Percentiles rank a stretch among this genome's conserved stretches.
phyloP scores from a whole-genome alignment of 805 yeast species.

The Naumovozyma dairenensis region DNA sequence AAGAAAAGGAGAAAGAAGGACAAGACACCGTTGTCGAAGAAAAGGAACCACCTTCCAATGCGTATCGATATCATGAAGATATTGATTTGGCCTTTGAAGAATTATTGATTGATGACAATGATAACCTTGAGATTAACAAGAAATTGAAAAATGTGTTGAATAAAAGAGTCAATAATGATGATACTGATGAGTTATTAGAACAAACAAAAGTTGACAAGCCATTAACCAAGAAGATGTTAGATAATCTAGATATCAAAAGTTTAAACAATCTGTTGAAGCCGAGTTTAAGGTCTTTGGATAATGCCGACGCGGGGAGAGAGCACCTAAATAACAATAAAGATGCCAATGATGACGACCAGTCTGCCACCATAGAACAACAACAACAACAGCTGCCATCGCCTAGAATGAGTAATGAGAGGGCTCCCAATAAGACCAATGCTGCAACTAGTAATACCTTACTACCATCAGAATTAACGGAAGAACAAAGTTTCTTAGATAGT shows the following conservation, averaged over 20 bases:
- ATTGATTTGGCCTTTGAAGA: constrained; percentile 8
- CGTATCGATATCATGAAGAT: constrained; percentile 19
- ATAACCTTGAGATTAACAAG: constrained; percentile 5
- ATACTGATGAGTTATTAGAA: background rate
- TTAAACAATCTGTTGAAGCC: constrained; percentile 14
- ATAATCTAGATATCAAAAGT: constrained; percentile 13
- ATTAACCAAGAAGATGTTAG: constrained; percentile 14
- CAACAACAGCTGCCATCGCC: no score
- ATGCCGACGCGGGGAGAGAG: background rate
- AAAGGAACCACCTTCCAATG: constrained; percentile 14
- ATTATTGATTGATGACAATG: constrained; percentile 5
- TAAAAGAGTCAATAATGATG: constrained; percentile 3
- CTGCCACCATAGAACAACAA: background rate
- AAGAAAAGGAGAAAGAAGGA: constrained; percentile 13
- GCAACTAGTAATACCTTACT: constrained; percentile 5
- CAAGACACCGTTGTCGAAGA: constrained; percentile 9
- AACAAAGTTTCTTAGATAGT: constrained; percentile 22
- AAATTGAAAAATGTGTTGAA: constrained; percentile 9
- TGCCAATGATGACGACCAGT: background rate
- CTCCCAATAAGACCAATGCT: background rate
- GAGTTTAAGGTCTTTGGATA: background rate
- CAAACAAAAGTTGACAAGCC: background rate
- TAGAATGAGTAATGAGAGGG: no score
- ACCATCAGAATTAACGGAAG: constrained; percentile 16
- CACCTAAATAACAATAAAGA: background rate